Evolutionary conservation across 2,329 filamentous ascomycete genomes (phyloP), one percentile per base, ranked within the genome.

Genomic region (Monascus ruber): DNA sequence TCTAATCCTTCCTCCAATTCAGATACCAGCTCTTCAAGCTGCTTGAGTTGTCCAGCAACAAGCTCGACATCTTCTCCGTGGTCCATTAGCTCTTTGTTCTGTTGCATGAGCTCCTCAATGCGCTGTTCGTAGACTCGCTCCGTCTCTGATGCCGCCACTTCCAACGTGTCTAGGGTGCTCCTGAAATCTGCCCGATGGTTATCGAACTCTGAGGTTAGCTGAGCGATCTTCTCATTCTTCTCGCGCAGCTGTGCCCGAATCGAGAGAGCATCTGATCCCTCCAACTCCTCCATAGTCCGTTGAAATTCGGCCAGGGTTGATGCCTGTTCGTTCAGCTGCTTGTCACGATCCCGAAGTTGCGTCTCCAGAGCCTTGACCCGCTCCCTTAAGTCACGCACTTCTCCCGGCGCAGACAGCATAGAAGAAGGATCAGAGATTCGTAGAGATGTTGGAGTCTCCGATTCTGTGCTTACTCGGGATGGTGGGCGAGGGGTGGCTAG

Each of bases 1-100:
- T 98, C 91, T 1, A 98, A 71, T 0, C 91, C 91, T 62, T 98
- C 91, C 61, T 98, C 91, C 0, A 98, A 76, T 60, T 98, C 91
- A 51, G 94, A 89, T 2, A 98, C 91, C 28, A 96, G 74, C 59
- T 96, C 89, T 59, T 96, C 91, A 1, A 98, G 72, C 63, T 94
- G 87, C 66, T 94, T 95, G 39, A 98, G 72, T 63, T 98, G 91
- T 46, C 75, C 75, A 5, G 91, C 88, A 17, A 98, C 87, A 25
- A 80, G 83, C 51, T 95, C 86, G 5, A 98, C 87, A 57, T 98
- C 91, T 42, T 93, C 80, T 32, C 81, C 83, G 34, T 84, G 76
- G 33, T 87, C 83, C 48, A 89, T 83, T 3, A 91, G 68, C 42
- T 94, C 87, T 38, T 81, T 77, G 26, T 94, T 73, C 53, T 96